Conservation (phyloP, 1,139 yeast genomes). For the Diutina siamensis region DNA sequence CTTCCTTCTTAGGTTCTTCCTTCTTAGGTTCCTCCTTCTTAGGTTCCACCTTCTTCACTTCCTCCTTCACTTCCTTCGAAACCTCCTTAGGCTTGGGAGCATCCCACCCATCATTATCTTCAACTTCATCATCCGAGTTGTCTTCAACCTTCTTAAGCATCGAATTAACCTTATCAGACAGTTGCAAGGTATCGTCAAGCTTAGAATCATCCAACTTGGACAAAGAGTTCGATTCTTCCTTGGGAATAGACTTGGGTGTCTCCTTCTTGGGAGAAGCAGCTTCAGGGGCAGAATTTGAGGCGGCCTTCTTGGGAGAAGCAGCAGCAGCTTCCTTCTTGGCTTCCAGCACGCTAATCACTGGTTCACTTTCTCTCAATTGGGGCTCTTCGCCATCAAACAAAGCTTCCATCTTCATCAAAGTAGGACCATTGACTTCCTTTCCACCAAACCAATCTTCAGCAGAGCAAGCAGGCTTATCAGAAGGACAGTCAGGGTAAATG, state of each 20-base stretch:
- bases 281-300: not conserved
- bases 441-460: slow-evolving; percentile 78
- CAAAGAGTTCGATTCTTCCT: slow-evolving; percentile 11
- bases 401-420: slow-evolving; percentile 63
- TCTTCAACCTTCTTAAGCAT: slow-evolving; percentile 30
- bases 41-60: slow-evolving; percentile 8
- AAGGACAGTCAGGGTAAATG: slow-evolving; percentile 85
- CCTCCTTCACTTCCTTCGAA: not conserved
- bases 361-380: slow-evolving; percentile 23
- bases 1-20: slow-evolving; percentile 8
- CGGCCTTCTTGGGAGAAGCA: slow-evolving; percentile 2
- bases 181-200: slow-evolving; percentile 29
- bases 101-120: slow-evolving; percentile 36
- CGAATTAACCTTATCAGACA: slow-evolving; percentile 25
- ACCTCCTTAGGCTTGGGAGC: slow-evolving; percentile 15
- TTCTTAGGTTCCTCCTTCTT: slow-evolving; percentile 7
- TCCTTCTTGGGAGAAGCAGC: slow-evolving; percentile 14
- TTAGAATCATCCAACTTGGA: slow-evolving; percentile 10
- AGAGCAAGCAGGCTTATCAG: slow-evolving; percentile 62
- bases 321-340: slow-evolving; percentile 6
- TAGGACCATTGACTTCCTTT: slow-evolving; percentile 71
- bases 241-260: slow-evolving; percentile 9
- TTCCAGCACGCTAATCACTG: slow-evolving; percentile 16
- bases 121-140: slow-evolving; percentile 16
- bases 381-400: slow-evolving; percentile 67